These are phyloP conservation scores for Pseudohalonectria lignicola DNA, from an alignment of 2,329 filamentous ascomycete species.

Conservation along the genomic window DNA sequence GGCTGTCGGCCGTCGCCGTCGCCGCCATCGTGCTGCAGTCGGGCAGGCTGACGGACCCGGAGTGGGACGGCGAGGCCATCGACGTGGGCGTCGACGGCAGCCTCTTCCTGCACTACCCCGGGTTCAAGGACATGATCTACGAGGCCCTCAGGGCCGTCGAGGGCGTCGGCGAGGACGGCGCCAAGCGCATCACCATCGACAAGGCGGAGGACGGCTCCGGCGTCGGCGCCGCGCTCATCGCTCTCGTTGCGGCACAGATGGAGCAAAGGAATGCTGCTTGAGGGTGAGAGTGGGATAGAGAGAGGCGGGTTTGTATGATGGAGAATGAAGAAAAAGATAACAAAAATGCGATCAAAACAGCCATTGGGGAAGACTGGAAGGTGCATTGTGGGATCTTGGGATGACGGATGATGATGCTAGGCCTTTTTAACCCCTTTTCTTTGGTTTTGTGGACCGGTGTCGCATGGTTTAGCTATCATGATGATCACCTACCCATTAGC, in stretches of 20 bases:
- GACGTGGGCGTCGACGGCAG: conserved; percentile 94
- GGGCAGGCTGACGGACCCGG: conserved; percentile 51
- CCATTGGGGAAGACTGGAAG: too few relatives aligned
- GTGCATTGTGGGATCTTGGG: too few relatives aligned
- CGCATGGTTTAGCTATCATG: too few relatives aligned
- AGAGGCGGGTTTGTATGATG: neutral
- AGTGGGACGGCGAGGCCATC: conserved; percentile 54
- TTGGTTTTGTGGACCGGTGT: too few relatives aligned
- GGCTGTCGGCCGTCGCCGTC: conserved; percentile 79
- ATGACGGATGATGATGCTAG: too few relatives aligned
- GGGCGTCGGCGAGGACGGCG: conserved; percentile 66
- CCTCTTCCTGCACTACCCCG: conserved; percentile 90
- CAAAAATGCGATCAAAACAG: neutral
- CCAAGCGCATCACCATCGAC: conserved; percentile 82
- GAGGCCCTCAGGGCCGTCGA: conserved; percentile 69
- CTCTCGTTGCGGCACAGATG: conserved; percentile 69
- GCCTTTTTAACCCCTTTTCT: too few relatives aligned
- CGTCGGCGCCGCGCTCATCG: conserved; percentile 91
- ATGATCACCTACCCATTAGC: too few relatives aligned
- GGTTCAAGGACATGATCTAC: conserved; percentile 79
- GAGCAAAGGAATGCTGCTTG: conserved; percentile 35
- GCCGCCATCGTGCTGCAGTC: conserved; percentile 75
- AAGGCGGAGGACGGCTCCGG: conserved; percentile 95
- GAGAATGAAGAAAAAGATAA: neutral
- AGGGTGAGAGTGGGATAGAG: conserved; percentile 3